Conservation (phyloP, 1,139 yeast species). For the Blastobotrys persicus region DNA sequence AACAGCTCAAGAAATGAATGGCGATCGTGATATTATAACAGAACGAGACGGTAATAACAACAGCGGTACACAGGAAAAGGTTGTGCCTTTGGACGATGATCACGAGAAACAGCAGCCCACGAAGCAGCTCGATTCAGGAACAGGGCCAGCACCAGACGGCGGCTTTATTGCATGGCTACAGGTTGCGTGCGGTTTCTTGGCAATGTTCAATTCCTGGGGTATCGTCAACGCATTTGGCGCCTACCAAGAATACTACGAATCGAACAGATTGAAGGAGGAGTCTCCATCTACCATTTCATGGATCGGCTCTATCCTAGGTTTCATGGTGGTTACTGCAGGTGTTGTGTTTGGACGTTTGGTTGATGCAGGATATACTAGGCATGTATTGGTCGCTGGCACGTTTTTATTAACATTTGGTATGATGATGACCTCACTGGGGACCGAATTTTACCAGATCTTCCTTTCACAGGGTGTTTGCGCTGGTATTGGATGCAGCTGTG, state of each 20-base stretch:
- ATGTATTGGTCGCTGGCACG: constrained; percentile 46
- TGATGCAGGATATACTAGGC: constrained; percentile 43
- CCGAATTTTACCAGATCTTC: constrained; percentile 52
- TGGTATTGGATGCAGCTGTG: constrained; percentile 52
- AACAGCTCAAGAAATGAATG: not conserved
- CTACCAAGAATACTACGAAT: constrained; percentile 55
- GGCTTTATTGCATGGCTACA: constrained; percentile 36
- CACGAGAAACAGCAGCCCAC: not conserved
- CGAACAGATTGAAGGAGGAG: constrained; percentile 44
- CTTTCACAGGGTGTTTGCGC: constrained; percentile 54
- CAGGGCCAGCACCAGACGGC: constrained; percentile 31
- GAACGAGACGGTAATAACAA: not conserved
- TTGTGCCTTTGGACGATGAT: not conserved
- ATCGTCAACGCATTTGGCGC: constrained; percentile 60
- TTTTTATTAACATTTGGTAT: constrained; percentile 46
- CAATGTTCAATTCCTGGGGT: constrained; percentile 56
- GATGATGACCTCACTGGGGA: constrained; percentile 52
- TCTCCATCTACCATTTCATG: constrained; percentile 54
- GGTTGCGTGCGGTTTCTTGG: constrained; percentile 43
- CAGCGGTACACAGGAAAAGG: not conserved
- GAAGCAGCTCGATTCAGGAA: not conserved
- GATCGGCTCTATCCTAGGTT: constrained; percentile 60
- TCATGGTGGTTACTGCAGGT: constrained; percentile 54
- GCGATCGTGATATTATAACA: not conserved
- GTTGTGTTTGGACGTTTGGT: constrained; percentile 61